Evolutionary conservation across 345 rosid genomes (phyloP).

Genomic region (Eucalyptus virginea): DNA sequence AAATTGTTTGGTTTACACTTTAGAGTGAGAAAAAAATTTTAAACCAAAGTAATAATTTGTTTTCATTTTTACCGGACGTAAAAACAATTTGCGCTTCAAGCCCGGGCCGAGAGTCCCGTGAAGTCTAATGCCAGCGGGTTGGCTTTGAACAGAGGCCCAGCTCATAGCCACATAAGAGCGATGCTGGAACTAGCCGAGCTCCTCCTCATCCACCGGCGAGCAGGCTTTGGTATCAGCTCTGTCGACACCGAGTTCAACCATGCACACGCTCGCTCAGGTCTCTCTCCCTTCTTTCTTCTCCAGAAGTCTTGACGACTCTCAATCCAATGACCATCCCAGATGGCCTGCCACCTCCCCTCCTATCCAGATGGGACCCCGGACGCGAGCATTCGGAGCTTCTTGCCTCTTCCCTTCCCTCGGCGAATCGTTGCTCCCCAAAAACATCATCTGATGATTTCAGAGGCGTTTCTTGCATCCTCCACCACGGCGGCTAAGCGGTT

Average conservation of each 20-base stretch:
- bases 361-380: neutral
- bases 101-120: neutral
- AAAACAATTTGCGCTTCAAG: neutral
- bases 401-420: neutral
- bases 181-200: neutral
- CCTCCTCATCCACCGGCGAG: neutral
- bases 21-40: neutral
- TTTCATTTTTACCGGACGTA: neutral
- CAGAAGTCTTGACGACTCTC: neutral
- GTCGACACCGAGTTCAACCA: slow-evolving; percentile 1
- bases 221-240: neutral
- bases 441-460: neutral
- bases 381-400: neutral
- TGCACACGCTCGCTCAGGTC: neutral
- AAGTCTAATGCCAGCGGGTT: neutral
- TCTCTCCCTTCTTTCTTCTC: neutral
- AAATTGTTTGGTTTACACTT: neutral
- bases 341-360: neutral
- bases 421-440: neutral
- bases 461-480: neutral
- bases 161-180: neutral
- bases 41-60: no score
- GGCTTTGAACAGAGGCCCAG: neutral
- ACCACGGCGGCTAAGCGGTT: neutral
- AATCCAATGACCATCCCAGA: neutral